Percentiles rank a stretch among this genome's conserved stretches.
phyloP scores from a whole-genome alignment of 2,329 filamentous ascomycete species.

The Trichoderma guizhouense region DNA sequence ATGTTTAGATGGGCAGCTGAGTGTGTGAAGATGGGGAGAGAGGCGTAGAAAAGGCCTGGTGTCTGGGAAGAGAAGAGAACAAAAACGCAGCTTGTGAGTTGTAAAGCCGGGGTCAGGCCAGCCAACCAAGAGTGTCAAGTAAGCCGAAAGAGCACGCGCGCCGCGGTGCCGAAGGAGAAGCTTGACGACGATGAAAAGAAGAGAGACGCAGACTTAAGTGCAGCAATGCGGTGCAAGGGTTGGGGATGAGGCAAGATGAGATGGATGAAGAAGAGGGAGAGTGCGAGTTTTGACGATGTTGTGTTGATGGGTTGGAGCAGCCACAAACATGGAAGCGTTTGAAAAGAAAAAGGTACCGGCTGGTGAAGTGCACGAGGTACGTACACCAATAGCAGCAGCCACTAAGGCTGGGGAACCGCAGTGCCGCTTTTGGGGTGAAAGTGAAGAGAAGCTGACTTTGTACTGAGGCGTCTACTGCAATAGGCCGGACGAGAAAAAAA shows the following conservation, averaged over 20 bases:
- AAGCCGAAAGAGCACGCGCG: constrained; percentile 18
- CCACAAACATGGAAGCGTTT: constrained; percentile 16
- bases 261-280: background rate
- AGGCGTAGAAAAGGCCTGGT: constrained; percentile 1
- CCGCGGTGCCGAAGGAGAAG: constrained; percentile 5
- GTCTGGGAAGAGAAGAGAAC: background rate
- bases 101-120: constrained; percentile 17
- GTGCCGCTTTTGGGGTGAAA: background rate
- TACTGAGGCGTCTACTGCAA: constrained; percentile 6
- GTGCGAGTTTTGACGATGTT: background rate
- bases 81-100: background rate
- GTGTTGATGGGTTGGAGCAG: constrained; percentile 17
- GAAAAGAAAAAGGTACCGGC: constrained; percentile 17
- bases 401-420: constrained; percentile 7
- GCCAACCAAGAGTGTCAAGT: constrained; percentile 18
- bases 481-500: constrained; percentile 3
- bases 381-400: background rate
- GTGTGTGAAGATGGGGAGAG: background rate
- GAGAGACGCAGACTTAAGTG: background rate
- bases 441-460: constrained; percentile 3
- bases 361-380: constrained; percentile 17
- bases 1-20: background rate
- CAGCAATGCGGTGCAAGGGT: background rate
- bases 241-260: background rate
- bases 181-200: constrained; percentile 2